Evolutionary conservation across 2,329 filamentous ascomycete genomes (phyloP).

Genomic region (Phaeomoniella chlamydospora): DNA sequence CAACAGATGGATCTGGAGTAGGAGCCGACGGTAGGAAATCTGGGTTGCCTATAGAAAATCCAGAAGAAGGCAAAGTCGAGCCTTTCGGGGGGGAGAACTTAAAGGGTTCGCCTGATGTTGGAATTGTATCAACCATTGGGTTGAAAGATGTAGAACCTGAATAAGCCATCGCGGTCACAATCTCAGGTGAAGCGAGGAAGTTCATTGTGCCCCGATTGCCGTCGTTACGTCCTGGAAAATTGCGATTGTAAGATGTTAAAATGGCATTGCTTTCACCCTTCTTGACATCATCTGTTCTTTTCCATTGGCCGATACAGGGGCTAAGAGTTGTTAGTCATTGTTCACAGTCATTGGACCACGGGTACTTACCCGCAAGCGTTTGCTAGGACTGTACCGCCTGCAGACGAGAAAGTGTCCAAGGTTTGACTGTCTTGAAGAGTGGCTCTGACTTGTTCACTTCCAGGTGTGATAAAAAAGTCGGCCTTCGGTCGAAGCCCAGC

Average conservation of each 20-base stretch:
- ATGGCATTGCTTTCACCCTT: constrained; percentile 91
- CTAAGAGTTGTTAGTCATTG: neutral
- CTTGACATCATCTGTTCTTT: constrained; percentile 66
- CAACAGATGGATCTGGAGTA: constrained; percentile 52
- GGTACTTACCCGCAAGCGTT: constrained; percentile 73
- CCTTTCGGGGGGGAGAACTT: constrained; percentile 64
- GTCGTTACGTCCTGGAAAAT: constrained; percentile 94
- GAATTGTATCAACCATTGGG: constrained; percentile 74
- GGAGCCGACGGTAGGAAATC: constrained; percentile 60
- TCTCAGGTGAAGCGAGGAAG: constrained; percentile 90
- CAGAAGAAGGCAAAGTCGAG: constrained; percentile 47
- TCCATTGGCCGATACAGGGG: constrained; percentile 61
- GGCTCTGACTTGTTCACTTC: constrained; percentile 90
- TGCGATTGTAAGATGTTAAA: constrained; percentile 94
- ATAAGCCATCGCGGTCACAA: constrained; percentile 93
- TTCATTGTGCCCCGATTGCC: constrained; percentile 97
- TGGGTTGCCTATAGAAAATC: constrained; percentile 69
- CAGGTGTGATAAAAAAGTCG: constrained; percentile 91
- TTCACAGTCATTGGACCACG: neutral
- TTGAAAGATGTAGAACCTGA: constrained; percentile 91
- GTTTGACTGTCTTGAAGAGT: constrained; percentile 84
- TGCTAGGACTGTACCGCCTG: constrained; percentile 77
- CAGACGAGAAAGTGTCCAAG: constrained; percentile 68
- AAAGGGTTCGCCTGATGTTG: constrained; percentile 66
- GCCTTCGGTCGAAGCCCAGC: constrained; percentile 83